Evolutionary conservation across 768 basidiomycete species (phyloP).

Genomic region (Filobasidium wieringae): DNA sequence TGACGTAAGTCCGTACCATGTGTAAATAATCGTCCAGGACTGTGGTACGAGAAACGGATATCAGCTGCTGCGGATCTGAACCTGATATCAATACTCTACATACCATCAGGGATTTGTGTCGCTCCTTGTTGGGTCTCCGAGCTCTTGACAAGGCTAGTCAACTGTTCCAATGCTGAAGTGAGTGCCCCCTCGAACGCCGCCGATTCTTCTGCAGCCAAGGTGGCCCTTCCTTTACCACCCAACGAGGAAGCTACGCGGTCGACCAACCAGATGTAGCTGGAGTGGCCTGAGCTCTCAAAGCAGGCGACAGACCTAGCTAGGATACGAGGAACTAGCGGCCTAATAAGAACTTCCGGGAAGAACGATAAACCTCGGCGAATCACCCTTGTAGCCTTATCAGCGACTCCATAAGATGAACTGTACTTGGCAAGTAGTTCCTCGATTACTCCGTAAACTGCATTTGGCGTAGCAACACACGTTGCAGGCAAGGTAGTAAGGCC

Average conservation of each 20-base stretch:
- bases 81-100: conserved; percentile 27
- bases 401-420: conserved; percentile 59
- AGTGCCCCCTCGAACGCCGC: conserved; percentile 49
- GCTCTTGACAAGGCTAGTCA: conserved; percentile 57
- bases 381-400: conserved; percentile 73
- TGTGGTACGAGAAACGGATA: conserved; percentile 38
- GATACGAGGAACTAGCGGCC: conserved; percentile 58
- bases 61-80: too few relatives aligned
- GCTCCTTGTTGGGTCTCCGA: conserved; percentile 59
- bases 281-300: conserved; percentile 68
- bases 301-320: conserved; percentile 61
- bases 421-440: conserved; percentile 68
- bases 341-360: conserved; percentile 54
- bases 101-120: conserved; percentile 76
- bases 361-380: conserved; percentile 71
- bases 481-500: conserved; percentile 69
- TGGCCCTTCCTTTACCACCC: conserved; percentile 47
- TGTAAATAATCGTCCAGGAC: conserved; percentile 92
- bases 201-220: conserved; percentile 40
- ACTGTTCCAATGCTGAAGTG: conserved; percentile 57
- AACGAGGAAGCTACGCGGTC: conserved; percentile 73
- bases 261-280: conserved; percentile 87
- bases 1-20: conserved; percentile 57
- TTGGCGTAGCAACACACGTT: conserved; percentile 63
- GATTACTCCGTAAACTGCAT: conserved; percentile 72